Evolutionary conservation across 371 early-diverging fungal species (phyloP), one percentile per base, ranked within the genome.

Genomic region (Apophysomyces ossiformis): DNA sequence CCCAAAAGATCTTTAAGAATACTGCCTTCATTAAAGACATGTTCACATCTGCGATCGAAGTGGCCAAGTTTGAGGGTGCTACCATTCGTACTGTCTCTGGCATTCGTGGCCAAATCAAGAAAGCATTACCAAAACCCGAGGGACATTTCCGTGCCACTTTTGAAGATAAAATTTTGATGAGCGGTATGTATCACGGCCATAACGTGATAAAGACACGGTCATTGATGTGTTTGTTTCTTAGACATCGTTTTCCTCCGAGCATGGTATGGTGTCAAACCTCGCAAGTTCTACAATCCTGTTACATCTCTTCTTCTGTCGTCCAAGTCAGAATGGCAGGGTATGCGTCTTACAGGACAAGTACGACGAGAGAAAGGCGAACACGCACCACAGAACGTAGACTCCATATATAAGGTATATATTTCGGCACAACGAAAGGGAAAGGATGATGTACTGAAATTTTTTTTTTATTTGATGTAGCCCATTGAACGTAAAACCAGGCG

Each of bases 91-190:
- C 98, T 0, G 99, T 98, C 15, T 93, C 94, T 70, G 99, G 99
- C 35, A 95, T 99, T 68, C 91, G 99, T 70, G 99, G 99, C 63
- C 95, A 96, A 72, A 92, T 99, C 61, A 99, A 99, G 82, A 99
- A 97, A 80, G 87, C 91, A 4, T 64, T 91, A 11, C 69, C 87
- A 59, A 94, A 93, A 72, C 93, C 92, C 3, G 91, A 91, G 37
- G 99, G 99, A n/a, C 84, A 85, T 38, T 99, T 96, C 92, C 92
- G 99, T 71, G 99, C 99, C 8, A 96, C 98, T 4, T 99, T 99
- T 84, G 99, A 99, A 83, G 99, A 99, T 80, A 93, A 94, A 79
- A 85, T 99, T 37, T 75, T 96, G 72, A 93, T 93, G 92, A 92
- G 93, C 75, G 86, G 81, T 83, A 79, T 56, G 72, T 64, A 13